Evolutionary conservation across 331 rosid species (phyloP).

Genomic region (Saraca asoca): DNA sequence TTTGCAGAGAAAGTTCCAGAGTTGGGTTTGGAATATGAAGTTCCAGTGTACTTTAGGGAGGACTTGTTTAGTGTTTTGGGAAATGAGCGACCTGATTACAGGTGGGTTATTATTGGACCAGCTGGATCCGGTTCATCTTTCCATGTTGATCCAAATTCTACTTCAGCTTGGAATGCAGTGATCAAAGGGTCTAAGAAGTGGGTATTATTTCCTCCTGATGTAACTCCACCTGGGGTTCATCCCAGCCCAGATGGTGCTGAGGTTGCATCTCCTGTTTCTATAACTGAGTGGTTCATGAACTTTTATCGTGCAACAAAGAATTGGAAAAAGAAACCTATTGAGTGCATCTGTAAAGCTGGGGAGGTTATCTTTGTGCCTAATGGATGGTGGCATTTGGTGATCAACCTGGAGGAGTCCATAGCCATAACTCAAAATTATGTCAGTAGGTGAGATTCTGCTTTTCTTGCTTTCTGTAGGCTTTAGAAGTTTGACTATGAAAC

Average conservation of each 20-base stretch:
- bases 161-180: conserved; percentile 97
- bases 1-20: conserved; percentile 76
- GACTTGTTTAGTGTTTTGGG: conserved; percentile 82
- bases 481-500: not conserved
- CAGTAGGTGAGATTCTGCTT: conserved; percentile 60
- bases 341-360: conserved; percentile 85
- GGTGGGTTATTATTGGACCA: conserved; percentile 90
- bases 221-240: conserved; percentile 85
- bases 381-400: conserved; percentile 99
- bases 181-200: conserved; percentile 92
- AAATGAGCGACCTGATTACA: conserved; percentile 73
- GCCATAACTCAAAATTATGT: conserved; percentile 95
- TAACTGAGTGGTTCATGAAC: conserved; percentile 96
- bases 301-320: conserved; percentile 70
- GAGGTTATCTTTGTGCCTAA: conserved; percentile 86
- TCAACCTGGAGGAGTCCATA: conserved; percentile 86
- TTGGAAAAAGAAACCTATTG: conserved; percentile 80
- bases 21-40: conserved; percentile 69
- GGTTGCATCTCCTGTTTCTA: conserved; percentile 91
- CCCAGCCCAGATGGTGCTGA: conserved; percentile 96
- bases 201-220: conserved; percentile 88
- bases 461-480: conserved; percentile 25
- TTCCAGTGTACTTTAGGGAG: conserved; percentile 73
- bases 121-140: conserved; percentile 92
- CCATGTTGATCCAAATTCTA: conserved; percentile 92